Conservation (phyloP, 1,284 basidiomycete genomes). For the Moniliella sp. region DNA sequence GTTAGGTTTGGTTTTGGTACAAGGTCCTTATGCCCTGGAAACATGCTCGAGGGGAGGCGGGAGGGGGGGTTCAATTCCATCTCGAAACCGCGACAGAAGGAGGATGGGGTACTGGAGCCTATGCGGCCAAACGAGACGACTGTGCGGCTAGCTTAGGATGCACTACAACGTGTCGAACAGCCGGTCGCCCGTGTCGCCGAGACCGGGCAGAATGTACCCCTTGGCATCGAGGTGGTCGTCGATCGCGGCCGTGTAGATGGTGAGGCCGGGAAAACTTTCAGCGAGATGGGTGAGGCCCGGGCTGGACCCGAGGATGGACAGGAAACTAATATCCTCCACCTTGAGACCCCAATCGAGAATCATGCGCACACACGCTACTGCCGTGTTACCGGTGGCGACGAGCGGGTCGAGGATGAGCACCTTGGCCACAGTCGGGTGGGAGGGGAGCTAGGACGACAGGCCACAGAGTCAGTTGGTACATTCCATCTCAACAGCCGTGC, state of each 20-base stretch:
- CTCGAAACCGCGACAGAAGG: too few relatives aligned
- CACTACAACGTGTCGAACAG: conserved; percentile 12
- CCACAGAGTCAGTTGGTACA: conserved; percentile 46
- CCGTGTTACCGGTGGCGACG: conserved; percentile 83
- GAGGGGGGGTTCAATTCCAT: too few relatives aligned
- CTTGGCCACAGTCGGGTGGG: conserved; percentile 52
- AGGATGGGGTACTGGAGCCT: too few relatives aligned
- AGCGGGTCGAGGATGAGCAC: conserved; percentile 68
- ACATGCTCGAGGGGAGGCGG: too few relatives aligned
- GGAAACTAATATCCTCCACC: conserved; percentile 49
- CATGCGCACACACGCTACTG: conserved; percentile 40
- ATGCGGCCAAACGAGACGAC: too few relatives aligned
- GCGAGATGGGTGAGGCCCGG: conserved; percentile 51
- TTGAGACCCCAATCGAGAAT: conserved; percentile 29
- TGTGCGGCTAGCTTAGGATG: too few relatives aligned
- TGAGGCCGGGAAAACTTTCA: conserved; percentile 51
- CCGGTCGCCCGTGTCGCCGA: conserved; percentile 24
- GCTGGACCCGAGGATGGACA: conserved; percentile 59
- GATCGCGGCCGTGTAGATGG: conserved; percentile 40
- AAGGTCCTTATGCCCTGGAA: too few relatives aligned
- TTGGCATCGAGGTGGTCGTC: conserved; percentile 18
- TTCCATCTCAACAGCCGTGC: too few relatives aligned
- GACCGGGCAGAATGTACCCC: conserved; percentile 23
- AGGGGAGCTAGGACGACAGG: conserved; percentile 76
- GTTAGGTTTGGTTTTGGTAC: too few relatives aligned